Evolutionary conservation across 306 rosid genomes (phyloP).

Genomic region (Vigna nakashimae): DNA sequence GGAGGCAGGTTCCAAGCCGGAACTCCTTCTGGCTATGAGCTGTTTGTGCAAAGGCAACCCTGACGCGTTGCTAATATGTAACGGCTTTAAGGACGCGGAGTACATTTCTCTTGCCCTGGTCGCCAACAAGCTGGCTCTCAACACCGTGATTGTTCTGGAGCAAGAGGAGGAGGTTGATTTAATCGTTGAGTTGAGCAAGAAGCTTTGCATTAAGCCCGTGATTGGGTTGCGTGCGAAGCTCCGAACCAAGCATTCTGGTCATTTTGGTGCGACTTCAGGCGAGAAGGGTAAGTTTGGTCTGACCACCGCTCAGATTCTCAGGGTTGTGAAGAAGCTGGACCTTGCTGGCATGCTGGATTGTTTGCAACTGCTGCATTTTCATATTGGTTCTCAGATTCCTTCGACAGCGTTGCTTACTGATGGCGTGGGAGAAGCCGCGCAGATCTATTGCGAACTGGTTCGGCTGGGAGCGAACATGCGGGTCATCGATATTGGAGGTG

Average conservation of each 20-base stretch:
- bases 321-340: constrained; percentile 74
- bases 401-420: constrained; percentile 70
- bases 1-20: constrained; percentile 95
- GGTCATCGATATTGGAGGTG: constrained; percentile 89
- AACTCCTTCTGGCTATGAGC: constrained; percentile 88
- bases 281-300: constrained; percentile 95
- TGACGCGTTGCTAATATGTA: constrained; percentile 72
- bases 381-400: constrained; percentile 90
- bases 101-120: constrained; percentile 78
- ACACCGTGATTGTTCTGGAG: constrained; percentile 84
- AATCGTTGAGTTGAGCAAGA: constrained; percentile 71
- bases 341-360: constrained; percentile 78
- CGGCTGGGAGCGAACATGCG: constrained; percentile 86
- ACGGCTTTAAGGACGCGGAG: constrained; percentile 80
- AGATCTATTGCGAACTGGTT: constrained; percentile 86
- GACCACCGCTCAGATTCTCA: constrained; percentile 71
- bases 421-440: constrained; percentile 85
- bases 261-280: constrained; percentile 85
- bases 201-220: constrained; percentile 71
- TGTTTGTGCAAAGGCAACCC: constrained; percentile 83
- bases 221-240: constrained; percentile 87
- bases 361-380: constrained; percentile 85
- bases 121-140: constrained; percentile 74
- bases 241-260: constrained; percentile 86
- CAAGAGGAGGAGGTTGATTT: constrained; percentile 86